These are phyloP conservation scores for Cladosporium sp. DNA, from an alignment of 2,329 filamentous ascomycete genomes.

Conservation along the genomic window DNA sequence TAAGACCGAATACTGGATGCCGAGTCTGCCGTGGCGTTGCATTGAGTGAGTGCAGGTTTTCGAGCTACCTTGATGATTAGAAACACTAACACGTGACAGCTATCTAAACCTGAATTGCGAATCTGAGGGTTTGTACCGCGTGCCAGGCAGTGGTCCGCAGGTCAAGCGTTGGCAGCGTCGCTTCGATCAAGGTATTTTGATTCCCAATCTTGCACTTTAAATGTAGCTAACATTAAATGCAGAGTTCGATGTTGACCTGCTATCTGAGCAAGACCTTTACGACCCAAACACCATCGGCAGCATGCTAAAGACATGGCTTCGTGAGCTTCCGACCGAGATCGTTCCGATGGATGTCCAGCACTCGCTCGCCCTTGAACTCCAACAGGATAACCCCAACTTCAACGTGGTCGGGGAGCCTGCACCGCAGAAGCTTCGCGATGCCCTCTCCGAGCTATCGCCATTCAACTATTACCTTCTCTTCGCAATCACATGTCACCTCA, in stretches of 20 bases:
- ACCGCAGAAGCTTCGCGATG: slow-evolving; percentile 81
- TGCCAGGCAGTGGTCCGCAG: slow-evolving; percentile 84
- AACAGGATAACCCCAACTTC: slow-evolving; percentile 72
- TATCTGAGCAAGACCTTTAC: slow-evolving; percentile 80
- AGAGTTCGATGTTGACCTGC: slow-evolving; percentile 87
- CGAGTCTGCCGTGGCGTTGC: slow-evolving; percentile 87
- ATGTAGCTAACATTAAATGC: slow-evolving; percentile 13
- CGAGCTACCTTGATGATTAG: background rate
- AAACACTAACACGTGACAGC: slow-evolving; percentile 33
- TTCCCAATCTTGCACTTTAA: slow-evolving; percentile 48
- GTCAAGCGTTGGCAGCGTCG: slow-evolving; percentile 90
- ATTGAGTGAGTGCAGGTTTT: slow-evolving; percentile 63
- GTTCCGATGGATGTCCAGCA: slow-evolving; percentile 83
- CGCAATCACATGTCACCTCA: slow-evolving; percentile 93
- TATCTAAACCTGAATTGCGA: slow-evolving; percentile 95
- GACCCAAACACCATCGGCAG: slow-evolving; percentile 96
- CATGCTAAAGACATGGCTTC: slow-evolving; percentile 93
- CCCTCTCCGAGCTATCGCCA: slow-evolving; percentile 87
- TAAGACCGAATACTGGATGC: slow-evolving; percentile 99
- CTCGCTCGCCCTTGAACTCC: slow-evolving; percentile 73
- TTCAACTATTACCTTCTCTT: slow-evolving; percentile 98
- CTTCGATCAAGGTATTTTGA: slow-evolving; percentile 66
- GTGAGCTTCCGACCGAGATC: slow-evolving; percentile 89
- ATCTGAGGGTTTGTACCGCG: slow-evolving; percentile 87
- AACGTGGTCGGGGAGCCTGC: slow-evolving; percentile 56